Base-by-base conservation (phyloP, 169 alveolate species). In the Theileria parva region DNA sequence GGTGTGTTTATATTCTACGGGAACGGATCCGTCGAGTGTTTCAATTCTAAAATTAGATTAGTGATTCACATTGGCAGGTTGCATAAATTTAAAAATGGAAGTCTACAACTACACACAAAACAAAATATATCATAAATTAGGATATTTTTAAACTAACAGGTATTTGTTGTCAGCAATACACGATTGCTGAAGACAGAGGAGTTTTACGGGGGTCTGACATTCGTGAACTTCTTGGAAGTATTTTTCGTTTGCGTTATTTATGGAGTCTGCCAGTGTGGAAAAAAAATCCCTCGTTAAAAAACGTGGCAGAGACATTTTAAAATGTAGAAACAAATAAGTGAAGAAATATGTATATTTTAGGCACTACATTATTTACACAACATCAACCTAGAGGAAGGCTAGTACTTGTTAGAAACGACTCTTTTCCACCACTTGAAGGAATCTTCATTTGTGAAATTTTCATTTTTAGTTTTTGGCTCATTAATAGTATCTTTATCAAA, bases 11-110 rank as follows among this genome's bases (percentile, higher is more conserved):
- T 77, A 69, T 48, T 74, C 67, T 39, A 75, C 81, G 5, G 90
- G 90, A 12, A 84, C 87, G 19, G 90, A 68, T 1, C 90, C 90
- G 37, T 84, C 90, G 17, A 84, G 69, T 64, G 79, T 80, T 50
- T 84, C 90, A 9, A 84, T 32, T 21, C 90, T 84, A 57, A 19
- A 57, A 11, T 21, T n/a, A 13, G 17, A 13, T 11, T 17, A 15
- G 13, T 55, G 19, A 48, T 44, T 70, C 32, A 74, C 78, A 7
- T 60, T 13, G 2, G 19, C 17, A 32, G 50, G 44, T 28, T 60
- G n/a, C n/a, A 60, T 28, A 13, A 32, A 32, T 30, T 28, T 60
- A 32, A 60, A 28, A 60, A 60, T 60, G 1, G 68, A 11, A 60
- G 8, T 60, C 27, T 13, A 13, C 21, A 32, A 32, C 44, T 32